A percentile compares a stretch with the other conserved stretches of the same genome.
phyloP scores from a whole-genome alignment of 1,284 basidiomycete species.

The Phylloporus gajari region DNA sequence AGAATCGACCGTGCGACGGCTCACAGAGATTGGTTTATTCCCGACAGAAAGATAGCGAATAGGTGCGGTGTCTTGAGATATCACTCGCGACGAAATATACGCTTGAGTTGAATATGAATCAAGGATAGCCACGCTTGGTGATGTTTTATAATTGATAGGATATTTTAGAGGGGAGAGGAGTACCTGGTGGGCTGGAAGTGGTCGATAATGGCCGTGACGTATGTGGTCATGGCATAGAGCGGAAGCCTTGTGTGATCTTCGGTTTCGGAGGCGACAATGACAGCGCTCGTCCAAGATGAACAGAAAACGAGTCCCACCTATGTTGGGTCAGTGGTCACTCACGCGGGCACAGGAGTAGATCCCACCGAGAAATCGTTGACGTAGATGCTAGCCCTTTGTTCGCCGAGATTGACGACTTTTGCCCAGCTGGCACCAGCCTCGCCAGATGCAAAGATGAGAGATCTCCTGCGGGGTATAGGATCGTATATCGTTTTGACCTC shows the following conservation, averaged over 20 bases:
- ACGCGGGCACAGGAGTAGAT: not conserved
- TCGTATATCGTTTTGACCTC: constrained; percentile 50
- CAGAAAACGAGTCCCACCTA: constrained; percentile 65
- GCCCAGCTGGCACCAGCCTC: constrained; percentile 63
- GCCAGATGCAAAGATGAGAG: constrained; percentile 59
- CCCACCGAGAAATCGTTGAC: constrained; percentile 61
- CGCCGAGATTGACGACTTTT: constrained; percentile 58
- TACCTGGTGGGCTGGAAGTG: constrained; percentile 61
- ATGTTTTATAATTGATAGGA: constrained; percentile 6
- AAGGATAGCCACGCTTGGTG: constrained; percentile 58
- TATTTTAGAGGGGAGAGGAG: constrained; percentile 6
- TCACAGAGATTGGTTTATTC: constrained; percentile 26
- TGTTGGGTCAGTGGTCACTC: constrained; percentile 13
- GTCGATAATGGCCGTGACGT: constrained; percentile 56
- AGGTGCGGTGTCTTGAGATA: constrained; percentile 55
- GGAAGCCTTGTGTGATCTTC: constrained; percentile 56
- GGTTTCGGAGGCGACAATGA: constrained; percentile 65
- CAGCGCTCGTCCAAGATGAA: constrained; percentile 58
- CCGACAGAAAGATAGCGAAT: constrained; percentile 60
- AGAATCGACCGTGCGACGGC: constrained; percentile 2
- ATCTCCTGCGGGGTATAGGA: constrained; percentile 36
- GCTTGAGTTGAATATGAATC: constrained; percentile 63
- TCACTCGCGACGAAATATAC: constrained; percentile 57
- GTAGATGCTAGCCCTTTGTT: constrained; percentile 59
- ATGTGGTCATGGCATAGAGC: constrained; percentile 60